These are phyloP conservation scores for Fusarium sp. DNA, from an alignment of 2,329 filamentous ascomycete species.

Conservation along the genomic window DNA sequence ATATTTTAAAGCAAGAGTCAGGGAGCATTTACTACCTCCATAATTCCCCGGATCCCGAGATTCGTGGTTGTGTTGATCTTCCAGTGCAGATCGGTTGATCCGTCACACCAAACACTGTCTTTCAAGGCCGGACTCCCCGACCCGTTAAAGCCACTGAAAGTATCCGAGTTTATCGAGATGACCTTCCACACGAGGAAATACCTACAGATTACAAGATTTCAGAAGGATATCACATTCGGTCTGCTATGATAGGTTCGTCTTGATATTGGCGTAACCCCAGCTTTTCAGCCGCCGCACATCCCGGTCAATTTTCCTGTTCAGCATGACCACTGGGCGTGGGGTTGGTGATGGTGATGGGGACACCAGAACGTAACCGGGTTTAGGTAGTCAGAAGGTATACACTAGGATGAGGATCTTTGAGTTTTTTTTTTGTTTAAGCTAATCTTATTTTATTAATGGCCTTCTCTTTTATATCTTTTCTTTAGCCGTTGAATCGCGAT, in stretches of 20 bases:
- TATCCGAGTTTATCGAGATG: not conserved
- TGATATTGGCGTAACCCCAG: not conserved
- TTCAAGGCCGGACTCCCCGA: constrained; percentile 3
- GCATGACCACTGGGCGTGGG: not conserved
- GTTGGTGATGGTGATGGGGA: not conserved
- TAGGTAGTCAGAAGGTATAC: not conserved
- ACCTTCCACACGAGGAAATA: not conserved
- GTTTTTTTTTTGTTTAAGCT: too few relatives aligned
- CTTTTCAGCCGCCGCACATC: not conserved
- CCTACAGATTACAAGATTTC: not conserved
- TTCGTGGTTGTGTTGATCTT: not conserved
- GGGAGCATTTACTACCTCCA: not conserved
- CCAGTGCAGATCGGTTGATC: not conserved
- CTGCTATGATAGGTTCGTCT: not conserved
- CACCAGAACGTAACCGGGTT: not conserved
- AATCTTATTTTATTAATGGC: fast-evolving
- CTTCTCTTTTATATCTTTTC: not conserved
- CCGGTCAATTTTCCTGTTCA: not conserved
- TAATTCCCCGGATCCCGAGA: not conserved
- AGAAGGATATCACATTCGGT: not conserved
- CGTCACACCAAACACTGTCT: not conserved
- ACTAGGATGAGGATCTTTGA: too few relatives aligned
- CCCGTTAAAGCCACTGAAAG: not conserved
- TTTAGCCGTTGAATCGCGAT: not conserved
- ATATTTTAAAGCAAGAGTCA: not conserved